Base-by-base conservation (phyloP, 495 filamentous ascomycete species). In the Podospora pseudopauciseta region DNA sequence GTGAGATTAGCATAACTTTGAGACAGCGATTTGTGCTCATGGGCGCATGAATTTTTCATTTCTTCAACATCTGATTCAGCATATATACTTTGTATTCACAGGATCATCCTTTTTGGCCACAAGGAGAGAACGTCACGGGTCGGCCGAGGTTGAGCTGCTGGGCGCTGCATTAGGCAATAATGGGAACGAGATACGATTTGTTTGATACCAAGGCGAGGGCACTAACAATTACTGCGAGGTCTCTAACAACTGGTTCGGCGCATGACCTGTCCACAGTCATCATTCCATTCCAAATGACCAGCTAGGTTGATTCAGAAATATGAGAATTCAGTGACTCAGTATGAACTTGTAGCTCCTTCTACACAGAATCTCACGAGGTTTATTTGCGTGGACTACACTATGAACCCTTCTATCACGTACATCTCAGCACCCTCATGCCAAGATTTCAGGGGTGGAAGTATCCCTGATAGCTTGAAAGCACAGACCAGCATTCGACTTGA, bases 1-100 rank as follows among this genome's bases (percentile, higher is more conserved):
- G 55, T 58, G 55, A 58, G 55, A 58, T 58, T 58, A 49, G 55
- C 55, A 58, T 58, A 58, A 58, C 16, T 19, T 19, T 15, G 55
- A 49, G 39, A 49, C 39, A 11, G 39, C 7, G 15, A 11, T 49
- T 49, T 49, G 39, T 49, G 39, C 39, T 49, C 39, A 49, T 49
- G 39, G n/a, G 23, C 55, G 55, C 55, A 58, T 58, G 23, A 58
- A 58, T 20, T 5, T 5, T 26, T 58, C 55, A 58, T 58, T 58
- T 58, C 55, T 58, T 58, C 55, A 49, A 49, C 39, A 49, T 11
- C 39, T 49, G 39, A 49, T 11, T 0, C 9, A 49, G 39, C 39
- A 32, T 32, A 32, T 32, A 7, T 32, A 32, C 7, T 32, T 7
- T 7, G 30, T 32, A 23, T 23, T 23, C 23, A 23, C 23, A 32